Percentiles rank a stretch among this genome's conserved stretches.
Evolutionary conservation across 345 rosid genomes (phyloP).

Genomic region (Populus deltoides): DNA sequence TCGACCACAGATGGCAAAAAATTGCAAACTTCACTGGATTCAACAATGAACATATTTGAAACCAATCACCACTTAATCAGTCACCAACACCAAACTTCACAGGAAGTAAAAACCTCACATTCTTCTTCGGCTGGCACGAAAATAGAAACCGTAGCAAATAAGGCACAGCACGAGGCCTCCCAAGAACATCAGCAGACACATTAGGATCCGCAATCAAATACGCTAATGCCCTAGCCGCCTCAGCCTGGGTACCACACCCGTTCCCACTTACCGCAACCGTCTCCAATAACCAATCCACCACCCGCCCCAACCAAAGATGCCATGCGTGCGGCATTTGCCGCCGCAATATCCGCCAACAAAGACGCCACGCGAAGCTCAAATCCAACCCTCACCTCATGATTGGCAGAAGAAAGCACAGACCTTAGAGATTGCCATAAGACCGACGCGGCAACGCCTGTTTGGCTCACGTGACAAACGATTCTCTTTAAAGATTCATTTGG

Average conservation of each 20-base stretch:
- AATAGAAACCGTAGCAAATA: slow-evolving; percentile 76
- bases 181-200: slow-evolving; percentile 66
- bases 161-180: slow-evolving; percentile 80
- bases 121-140: slow-evolving; percentile 83
- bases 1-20: neutral
- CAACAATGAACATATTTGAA: neutral
- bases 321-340: slow-evolving; percentile 77
- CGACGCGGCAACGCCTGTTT: slow-evolving; percentile 77
- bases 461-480: slow-evolving; percentile 55
- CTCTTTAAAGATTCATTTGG: slow-evolving; percentile 62
- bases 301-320: slow-evolving; percentile 82
- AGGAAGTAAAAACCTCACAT: slow-evolving; percentile 41
- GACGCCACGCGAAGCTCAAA: slow-evolving; percentile 91
- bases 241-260: slow-evolving; percentile 76
- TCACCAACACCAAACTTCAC: neutral
- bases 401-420: slow-evolving; percentile 88
- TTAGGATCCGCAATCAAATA: slow-evolving; percentile 81
- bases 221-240: slow-evolving; percentile 90
- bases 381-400: slow-evolving; percentile 87
- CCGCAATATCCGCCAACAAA: slow-evolving; percentile 79
- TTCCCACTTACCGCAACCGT: slow-evolving; percentile 60
- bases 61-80: neutral
- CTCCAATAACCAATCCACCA: slow-evolving; percentile 91
- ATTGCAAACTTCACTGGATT: neutral
- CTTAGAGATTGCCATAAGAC: slow-evolving; percentile 87